Conservation (phyloP, 1,139 yeast genomes). For the Suhomyces taliae region DNA sequence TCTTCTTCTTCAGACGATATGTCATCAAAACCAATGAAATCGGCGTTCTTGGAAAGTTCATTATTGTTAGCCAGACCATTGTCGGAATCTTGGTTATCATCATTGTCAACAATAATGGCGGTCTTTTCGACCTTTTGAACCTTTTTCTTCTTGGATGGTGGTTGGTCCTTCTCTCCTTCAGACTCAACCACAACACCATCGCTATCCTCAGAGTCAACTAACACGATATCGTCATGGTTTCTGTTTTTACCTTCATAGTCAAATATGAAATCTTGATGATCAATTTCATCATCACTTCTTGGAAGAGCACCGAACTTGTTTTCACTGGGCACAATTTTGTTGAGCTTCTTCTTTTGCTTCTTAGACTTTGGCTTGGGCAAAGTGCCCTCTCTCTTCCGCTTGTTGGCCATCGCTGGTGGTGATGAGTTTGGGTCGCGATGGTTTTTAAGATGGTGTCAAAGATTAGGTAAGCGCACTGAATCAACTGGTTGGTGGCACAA, state of each 20-base stretch:
- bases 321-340: slow-evolving; percentile 11
- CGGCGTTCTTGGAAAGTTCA: slow-evolving; percentile 51
- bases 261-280: slow-evolving; percentile 20
- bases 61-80: slow-evolving; percentile 11
- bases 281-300: slow-evolving; percentile 20
- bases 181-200: slow-evolving; percentile 39
- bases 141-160: slow-evolving; percentile 14
- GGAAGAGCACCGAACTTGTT: slow-evolving; percentile 24
- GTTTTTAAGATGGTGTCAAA: neutral
- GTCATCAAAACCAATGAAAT: slow-evolving; percentile 62
- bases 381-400: slow-evolving; percentile 22
- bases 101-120: neutral
- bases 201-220: slow-evolving; percentile 28
- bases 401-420: slow-evolving; percentile 11
- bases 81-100: slow-evolving; percentile 6
- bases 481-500: no score
- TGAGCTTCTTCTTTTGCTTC: slow-evolving; percentile 18
- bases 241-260: slow-evolving; percentile 20
- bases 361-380: slow-evolving; percentile 19
- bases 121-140: neutral
- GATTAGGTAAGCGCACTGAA: no score
- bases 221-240: slow-evolving; percentile 20
- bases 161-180: slow-evolving; percentile 29
- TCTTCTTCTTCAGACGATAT: slow-evolving; percentile 43
- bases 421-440: neutral